Base-by-base conservation (phyloP, 345 rosid species). In the Sonneratia alba region DNA sequence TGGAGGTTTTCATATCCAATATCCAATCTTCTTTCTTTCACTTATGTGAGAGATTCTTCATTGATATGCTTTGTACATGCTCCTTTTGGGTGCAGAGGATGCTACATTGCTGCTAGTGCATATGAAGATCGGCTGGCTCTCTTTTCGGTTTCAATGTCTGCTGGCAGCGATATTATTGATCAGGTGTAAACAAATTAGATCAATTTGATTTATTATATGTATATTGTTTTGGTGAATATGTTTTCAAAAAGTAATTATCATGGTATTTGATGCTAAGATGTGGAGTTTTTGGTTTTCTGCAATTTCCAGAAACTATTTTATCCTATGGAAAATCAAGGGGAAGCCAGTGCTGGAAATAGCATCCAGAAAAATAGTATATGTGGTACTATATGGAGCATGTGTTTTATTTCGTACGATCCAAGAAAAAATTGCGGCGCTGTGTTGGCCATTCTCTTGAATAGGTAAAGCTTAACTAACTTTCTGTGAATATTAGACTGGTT, bases 381-480 rank as follows among this genome's bases (percentile, higher is more conserved):
- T 78, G 98, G 99, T 75, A 88, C 98, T 76, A 90, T 95, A 78
- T 95, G 99, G 99, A 89, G 98, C 89, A 89, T 95, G 91, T 90
- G 98, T 84, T 95, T 95, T 83, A 84, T 95, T 77, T 88, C 98
- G 72, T 81, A 66, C 81, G 87, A 82, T 57, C 75, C 87, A 77
- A 81, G 78, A 81, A 83, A 85, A 84, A 91, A 84, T 77, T 86
- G 84, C 67, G 88, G 79, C 85, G 90, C 98, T 66, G 83, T 92
- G 74, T 83, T 95, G 77, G 99, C 99, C 81, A 72, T 95, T 81
- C 77, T 95, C 81, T 74, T 88, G 74, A 90, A 87, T 86, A 92
- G 99, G 99, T 95, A 90, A 73, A 85, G 45, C 57, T 61, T 72
- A 77, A 74, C 74, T 71, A 74, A 55, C 40, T 74, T 72, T 69